Percentiles rank a stretch among this genome's conserved stretches.
Evolutionary conservation across 768 basidiomycete species (phyloP).

Genomic region (Psilocybe tampanensis): DNA sequence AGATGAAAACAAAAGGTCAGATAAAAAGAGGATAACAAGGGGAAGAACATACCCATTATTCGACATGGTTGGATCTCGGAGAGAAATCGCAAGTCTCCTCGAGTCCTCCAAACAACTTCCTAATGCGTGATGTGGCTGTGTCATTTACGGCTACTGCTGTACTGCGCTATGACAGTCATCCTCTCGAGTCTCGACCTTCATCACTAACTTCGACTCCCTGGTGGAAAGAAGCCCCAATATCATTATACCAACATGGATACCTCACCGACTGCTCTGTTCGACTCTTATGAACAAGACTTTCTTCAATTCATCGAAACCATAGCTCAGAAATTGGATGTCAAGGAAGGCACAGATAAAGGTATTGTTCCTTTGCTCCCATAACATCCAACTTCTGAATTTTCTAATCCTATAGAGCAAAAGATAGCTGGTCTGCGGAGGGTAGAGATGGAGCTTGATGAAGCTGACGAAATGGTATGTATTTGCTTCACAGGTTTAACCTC

Average conservation of each 20-base stretch:
- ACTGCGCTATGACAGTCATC: conserved; percentile 6
- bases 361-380: background rate
- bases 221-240: conserved; percentile 25
- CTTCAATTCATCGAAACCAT: conserved; percentile 78
- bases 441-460: conserved; percentile 97
- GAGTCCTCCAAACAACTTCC: no score
- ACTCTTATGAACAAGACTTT: conserved; percentile 93
- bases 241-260: conserved; percentile 60
- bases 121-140: conserved; percentile 20
- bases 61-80: conserved; percentile 27
- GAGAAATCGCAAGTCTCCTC: conserved; percentile 4
- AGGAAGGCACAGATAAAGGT: conserved; percentile 61
- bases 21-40: background rate
- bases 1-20: conserved; percentile 5
- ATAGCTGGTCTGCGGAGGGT: conserved; percentile 80
- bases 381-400: background rate
- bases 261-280: conserved; percentile 84
- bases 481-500: background rate
- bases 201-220: conserved; percentile 25
- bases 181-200: conserved; percentile 7
- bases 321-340: conserved; percentile 71
- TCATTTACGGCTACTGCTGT: background rate
- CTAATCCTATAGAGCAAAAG: conserved; percentile 61
- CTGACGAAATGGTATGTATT: conserved; percentile 91
- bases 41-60: conserved; percentile 41